Evolutionary conservation across 257 asterid genomes (phyloP).

Genomic region (Euphrasia confusa): DNA sequence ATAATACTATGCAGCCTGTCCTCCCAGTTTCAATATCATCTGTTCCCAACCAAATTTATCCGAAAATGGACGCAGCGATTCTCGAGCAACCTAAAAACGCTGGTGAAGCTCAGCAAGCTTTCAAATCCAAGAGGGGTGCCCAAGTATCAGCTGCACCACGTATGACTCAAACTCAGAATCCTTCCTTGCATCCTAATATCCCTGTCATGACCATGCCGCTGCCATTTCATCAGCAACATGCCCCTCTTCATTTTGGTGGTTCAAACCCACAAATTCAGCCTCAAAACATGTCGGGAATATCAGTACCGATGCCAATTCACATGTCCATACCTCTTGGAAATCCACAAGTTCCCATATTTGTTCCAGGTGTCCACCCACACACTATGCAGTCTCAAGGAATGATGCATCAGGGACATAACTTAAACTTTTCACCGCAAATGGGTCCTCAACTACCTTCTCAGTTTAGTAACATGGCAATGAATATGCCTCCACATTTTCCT

Average conservation of each 20-base stretch:
- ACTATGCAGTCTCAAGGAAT: constrained; percentile 70
- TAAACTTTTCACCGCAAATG: constrained; percentile 60
- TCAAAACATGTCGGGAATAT: constrained; percentile 52
- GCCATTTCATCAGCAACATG: constrained; percentile 50
- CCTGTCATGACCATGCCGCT: constrained; percentile 53
- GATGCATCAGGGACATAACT: constrained; percentile 66
- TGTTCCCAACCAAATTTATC: constrained; percentile 47
- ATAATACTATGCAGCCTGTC: constrained; percentile 40
- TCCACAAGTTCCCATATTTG: constrained; percentile 51
- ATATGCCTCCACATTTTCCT: constrained; percentile 52
- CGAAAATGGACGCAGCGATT: constrained; percentile 48
- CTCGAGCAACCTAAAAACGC: constrained; percentile 37
- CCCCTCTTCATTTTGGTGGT: constrained; percentile 62
- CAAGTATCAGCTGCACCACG: constrained; percentile 45
- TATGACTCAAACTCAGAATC: constrained; percentile 54
- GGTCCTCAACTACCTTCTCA: constrained; percentile 59
- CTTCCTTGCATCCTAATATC: constrained; percentile 38
- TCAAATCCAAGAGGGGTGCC: constrained; percentile 48
- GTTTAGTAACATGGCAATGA: constrained; percentile 65
- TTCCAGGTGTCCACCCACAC: constrained; percentile 63
- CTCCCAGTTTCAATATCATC: constrained; percentile 48
- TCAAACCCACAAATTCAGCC: constrained; percentile 64
- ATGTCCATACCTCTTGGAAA: constrained; percentile 58
- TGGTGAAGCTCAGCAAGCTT: constrained; percentile 37
- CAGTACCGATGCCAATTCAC: constrained; percentile 51